Evolutionary conservation across 2,329 filamentous ascomycete species (phyloP).

Genomic region (Chaetomiaceae sp.): DNA sequence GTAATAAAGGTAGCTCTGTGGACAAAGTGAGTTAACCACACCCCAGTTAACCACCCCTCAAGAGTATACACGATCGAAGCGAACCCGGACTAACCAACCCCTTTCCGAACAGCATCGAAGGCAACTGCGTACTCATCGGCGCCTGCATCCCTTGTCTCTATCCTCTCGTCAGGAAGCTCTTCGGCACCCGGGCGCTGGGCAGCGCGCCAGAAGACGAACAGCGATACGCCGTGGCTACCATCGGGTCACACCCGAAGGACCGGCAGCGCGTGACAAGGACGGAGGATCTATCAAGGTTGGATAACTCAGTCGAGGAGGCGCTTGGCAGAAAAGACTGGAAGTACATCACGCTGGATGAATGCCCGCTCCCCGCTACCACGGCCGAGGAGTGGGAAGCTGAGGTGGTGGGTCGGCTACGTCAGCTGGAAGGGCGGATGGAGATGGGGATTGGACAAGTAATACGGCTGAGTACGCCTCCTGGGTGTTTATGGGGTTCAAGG

Average conservation of each 20-base stretch:
- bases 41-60: too few relatives aligned
- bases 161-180: constrained; percentile 24
- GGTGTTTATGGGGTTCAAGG: too few relatives aligned
- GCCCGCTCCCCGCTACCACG: neutral
- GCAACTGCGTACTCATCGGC: neutral
- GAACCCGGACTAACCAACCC: neutral
- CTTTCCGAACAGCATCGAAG: neutral
- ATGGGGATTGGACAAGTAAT: too few relatives aligned
- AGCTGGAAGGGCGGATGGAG: too few relatives aligned
- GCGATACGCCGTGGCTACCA: neutral
- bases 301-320: neutral
- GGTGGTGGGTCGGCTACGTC: neutral
- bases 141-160: constrained; percentile 17
- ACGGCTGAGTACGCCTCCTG: too few relatives aligned
- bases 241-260: neutral
- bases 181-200: constrained; percentile 12
- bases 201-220: neutral
- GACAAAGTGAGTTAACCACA: neutral
- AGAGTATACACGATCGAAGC: neutral
- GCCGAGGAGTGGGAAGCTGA: neutral
- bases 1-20: neutral
- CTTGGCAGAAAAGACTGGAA: neutral
- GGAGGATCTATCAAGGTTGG: too few relatives aligned
- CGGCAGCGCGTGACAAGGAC: neutral
- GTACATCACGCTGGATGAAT: neutral